Base-by-base conservation (phyloP, 306 rosid species). In the Fagus crenata region DNA sequence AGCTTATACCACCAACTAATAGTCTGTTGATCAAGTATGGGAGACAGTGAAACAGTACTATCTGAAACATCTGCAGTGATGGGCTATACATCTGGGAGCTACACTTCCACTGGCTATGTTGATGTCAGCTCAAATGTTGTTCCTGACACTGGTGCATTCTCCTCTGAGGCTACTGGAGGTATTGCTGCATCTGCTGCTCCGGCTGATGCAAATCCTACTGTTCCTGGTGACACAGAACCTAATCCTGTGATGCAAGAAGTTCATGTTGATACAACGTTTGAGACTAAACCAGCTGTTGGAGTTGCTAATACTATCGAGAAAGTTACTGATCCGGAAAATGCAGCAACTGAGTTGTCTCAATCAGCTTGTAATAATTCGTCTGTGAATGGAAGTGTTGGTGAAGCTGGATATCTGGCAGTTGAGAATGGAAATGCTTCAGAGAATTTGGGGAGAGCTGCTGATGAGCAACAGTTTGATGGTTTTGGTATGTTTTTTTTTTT, bases 381-480 rank as follows among this genome's bases (percentile, higher is more conserved):
- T 75, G 82, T 83, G 32, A 90, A 90, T 76, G 93, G 86, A 3
- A 72, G 60, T 31, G 78, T 76, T 37, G 68, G 69, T 36, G 86
- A 54, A 39, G 77, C 11, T 43, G 78, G 58, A 31, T 61, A 83
- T 73, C 72, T 78, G 6, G 31, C 75, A 0, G 87, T 75, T 68
- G 94, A 78, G 72, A 94, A 90, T 60, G 98, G 96, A 70, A 88
- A 67, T 83, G 84, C 82, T 17, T 22, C 80, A n/a, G 96, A 86
- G 61, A 85, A 72, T 78, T 51, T 72, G 69, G 87, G 69, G 13
- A 88, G 85, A 51, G 78, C 85, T 32, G 75, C 80, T 71, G 93
- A 81, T 67, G 94, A 80, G 49, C 96, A 88, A 60, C 97, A 84
- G 49, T 79, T 85, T 58, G 97, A 92, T 82, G 88, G 90, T 81